Percentiles rank a stretch among this genome's conserved stretches.
phyloP scores from a whole-genome alignment of 2,329 filamentous ascomycete species.

The Ophiostoma quercus region DNA sequence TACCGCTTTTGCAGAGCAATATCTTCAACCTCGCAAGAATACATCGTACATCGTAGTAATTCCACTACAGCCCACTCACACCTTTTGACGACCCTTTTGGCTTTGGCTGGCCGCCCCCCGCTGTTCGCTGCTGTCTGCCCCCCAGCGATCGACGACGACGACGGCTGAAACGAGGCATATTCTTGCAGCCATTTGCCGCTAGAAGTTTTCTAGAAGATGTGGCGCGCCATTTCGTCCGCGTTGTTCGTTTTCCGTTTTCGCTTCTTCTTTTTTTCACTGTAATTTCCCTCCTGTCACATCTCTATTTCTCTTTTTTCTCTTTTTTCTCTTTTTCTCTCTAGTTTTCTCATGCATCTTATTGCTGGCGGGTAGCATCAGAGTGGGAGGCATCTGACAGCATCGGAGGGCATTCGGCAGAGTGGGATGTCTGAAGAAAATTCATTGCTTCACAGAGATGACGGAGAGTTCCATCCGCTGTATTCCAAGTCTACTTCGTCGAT shows the following conservation, averaged over 20 bases:
- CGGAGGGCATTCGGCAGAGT: too few species aligned
- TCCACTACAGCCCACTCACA: conserved; percentile 5
- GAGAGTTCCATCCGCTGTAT: not conserved
- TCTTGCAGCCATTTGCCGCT: conserved; percentile 19
- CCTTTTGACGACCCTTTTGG: not conserved
- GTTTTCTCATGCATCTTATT: not conserved
- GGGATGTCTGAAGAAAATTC: too few species aligned
- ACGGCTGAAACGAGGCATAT: conserved; percentile 24
- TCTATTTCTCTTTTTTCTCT: not conserved
- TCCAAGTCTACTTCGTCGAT: too few species aligned
- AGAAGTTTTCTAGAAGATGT: conserved; percentile 28
- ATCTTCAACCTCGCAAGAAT: too few species aligned
- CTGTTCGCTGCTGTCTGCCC: not conserved
- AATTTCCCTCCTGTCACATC: not conserved
- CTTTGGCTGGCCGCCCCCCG: not conserved
- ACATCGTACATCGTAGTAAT: not conserved
- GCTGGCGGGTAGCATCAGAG: not conserved
- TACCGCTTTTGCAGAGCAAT: too few species aligned
- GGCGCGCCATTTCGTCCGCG: conserved; percentile 17
- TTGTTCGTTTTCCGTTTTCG: not conserved
- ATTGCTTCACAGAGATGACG: not conserved
- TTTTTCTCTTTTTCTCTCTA: not conserved
- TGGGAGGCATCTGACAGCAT: not conserved
- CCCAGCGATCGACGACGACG: conserved; percentile 19
- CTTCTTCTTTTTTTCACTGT: not conserved